These are phyloP conservation scores for Forsythia viridissima DNA, from an alignment of 257 asterid genomes.

Conservation along the genomic window DNA sequence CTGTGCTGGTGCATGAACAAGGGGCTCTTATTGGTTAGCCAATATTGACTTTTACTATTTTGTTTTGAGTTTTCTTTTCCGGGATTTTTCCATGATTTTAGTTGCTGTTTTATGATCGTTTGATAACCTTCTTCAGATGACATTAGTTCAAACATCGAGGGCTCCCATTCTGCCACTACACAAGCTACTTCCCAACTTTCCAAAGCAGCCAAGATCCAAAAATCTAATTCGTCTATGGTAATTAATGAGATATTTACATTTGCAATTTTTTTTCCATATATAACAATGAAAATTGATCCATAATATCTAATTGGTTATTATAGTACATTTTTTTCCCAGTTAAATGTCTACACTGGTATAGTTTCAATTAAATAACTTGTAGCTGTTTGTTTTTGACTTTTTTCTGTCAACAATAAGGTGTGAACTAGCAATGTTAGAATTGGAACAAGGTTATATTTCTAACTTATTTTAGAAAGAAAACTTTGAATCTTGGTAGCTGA, in stretches of 20 bases:
- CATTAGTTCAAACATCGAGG: constrained; percentile 47
- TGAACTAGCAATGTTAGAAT: too few species aligned
- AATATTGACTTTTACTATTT: neutral
- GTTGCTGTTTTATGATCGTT: neutral
- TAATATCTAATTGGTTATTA: neutral
- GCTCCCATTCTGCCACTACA: constrained; percentile 45
- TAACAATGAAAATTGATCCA: neutral
- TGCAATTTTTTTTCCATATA: neutral
- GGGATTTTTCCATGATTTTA: neutral
- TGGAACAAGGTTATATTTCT: too few species aligned
- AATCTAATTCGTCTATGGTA: constrained; percentile 57
- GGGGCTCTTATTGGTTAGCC: constrained; percentile 57
- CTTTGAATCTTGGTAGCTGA: neutral
- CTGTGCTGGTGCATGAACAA: constrained; percentile 52
- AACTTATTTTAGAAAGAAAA: too few species aligned
- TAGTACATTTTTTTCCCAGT: too few species aligned
- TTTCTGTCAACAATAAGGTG: too few species aligned
- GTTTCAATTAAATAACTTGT: too few species aligned
- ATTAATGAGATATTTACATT: neutral
- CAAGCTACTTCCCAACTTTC: constrained; percentile 46
- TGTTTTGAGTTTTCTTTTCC: neutral
- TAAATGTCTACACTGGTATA: too few species aligned
- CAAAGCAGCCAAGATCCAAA: constrained; percentile 55
- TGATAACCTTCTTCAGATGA: constrained; percentile 37
- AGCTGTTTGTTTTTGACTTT: too few species aligned